phyloP scores from a whole-genome alignment of 2,329 filamentous ascomycete species.

The Alternaria ethzedia region DNA sequence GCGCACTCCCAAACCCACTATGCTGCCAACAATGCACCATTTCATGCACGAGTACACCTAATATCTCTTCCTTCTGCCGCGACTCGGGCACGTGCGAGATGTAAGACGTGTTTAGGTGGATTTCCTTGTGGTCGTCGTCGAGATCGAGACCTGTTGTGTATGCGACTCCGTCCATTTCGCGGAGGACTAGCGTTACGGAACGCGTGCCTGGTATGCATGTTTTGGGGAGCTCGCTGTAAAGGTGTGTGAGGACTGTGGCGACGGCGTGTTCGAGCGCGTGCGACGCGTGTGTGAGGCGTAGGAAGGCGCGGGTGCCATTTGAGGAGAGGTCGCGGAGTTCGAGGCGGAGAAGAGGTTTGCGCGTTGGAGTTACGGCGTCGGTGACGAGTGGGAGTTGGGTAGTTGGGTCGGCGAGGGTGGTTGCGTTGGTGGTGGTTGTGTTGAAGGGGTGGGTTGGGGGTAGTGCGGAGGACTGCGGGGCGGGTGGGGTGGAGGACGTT shows the following conservation, averaged over 20 bases:
- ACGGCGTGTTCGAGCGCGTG: conserved; percentile 68
- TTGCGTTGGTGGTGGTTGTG: neutral
- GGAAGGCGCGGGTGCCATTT: conserved; percentile 70
- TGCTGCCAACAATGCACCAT: conserved; percentile 95
- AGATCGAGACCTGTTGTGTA: conserved; percentile 84
- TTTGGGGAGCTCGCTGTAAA: conserved; percentile 62
- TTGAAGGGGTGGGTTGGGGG: conserved; percentile 26
- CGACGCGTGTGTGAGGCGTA: conserved; percentile 68
- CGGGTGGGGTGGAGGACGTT: conserved; percentile 25
- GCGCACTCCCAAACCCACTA: conserved; percentile 63
- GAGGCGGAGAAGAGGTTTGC: conserved; percentile 55
- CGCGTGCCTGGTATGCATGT: conserved; percentile 68
- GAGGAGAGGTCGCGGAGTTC: conserved; percentile 58
- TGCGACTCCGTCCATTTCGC: conserved; percentile 81
- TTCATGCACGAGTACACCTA: conserved; percentile 87
- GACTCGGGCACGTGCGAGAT: conserved; percentile 56
- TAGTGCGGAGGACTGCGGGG: conserved; percentile 38
- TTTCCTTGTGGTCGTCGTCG: conserved; percentile 88
- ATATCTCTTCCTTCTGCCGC: conserved; percentile 65
- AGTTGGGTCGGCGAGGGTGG: neutral
- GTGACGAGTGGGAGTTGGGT: neutral
- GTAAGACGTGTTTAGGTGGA: conserved; percentile 84
- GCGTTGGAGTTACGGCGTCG: conserved; percentile 32
- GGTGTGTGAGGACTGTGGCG: conserved; percentile 69
- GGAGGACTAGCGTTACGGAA: conserved; percentile 82